Base-by-base conservation (phyloP, 2,329 filamentous ascomycete genomes). In the Didymella lethalis region DNA sequence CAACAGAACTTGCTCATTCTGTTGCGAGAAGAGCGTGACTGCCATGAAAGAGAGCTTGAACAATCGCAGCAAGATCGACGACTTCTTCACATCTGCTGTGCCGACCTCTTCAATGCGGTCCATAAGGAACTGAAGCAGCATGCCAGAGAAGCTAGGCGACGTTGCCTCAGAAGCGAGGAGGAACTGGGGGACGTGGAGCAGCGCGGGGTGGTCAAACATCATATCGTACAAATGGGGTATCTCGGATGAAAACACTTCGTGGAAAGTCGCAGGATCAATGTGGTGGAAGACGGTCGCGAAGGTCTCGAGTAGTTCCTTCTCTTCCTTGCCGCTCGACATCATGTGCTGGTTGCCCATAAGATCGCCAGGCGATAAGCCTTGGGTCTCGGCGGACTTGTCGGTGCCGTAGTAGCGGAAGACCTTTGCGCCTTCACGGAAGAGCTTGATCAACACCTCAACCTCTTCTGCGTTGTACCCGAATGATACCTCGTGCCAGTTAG, bases 31-130 rank as follows among this genome's bases (percentile, higher is more conserved):
- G 1, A 99, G 83, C 0, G 95, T 99, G 38, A 99, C 95, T 0
- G 96, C 96, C 95, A 99, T 99, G 77, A 99, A 99, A 0, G 94
- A 96, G 49, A 99, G 80, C 79, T 99, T 99, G 81, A 98, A 99
- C 50, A 99, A 87, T 54, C 96, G 87, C 49, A 99, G 81, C 32
- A 99, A 81, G 47, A 99, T 97, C 6, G 93, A 94, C 0, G 95
- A 94, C 77, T 94, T 96, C 73, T 92, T 93, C 52, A 95, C 89
- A 77, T 99, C 93, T 7, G 90, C 88, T 0, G 92, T 95, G 23
- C 95, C 95, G 43, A 99, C 93, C 74, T 99, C 91, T 63, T 96
- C 91, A 57, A 99, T 96, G 52, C 92, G 90, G 69, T 94, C 91
- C 95, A 99, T 99, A 60, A 99, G 83, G 74, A 99, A 99, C 65